Conservation (phyloP, 1,284 basidiomycete genomes). For the Puccinia novopanici region DNA sequence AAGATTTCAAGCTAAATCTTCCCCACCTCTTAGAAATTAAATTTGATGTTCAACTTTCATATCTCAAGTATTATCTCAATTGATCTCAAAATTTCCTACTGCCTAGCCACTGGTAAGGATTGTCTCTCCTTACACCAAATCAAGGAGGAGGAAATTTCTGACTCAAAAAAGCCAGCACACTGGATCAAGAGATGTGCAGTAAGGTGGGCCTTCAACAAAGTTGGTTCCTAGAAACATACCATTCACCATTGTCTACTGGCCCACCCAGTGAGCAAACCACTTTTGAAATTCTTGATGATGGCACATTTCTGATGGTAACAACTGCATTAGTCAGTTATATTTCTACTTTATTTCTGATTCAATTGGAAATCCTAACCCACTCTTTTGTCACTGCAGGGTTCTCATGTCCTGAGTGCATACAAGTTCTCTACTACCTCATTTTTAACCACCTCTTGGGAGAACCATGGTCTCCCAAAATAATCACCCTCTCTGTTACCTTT, state of each 20-base stretch:
- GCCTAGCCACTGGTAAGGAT: conserved; percentile 30
- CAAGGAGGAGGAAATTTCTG: neutral
- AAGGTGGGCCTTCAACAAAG: no score
- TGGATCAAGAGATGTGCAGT: no score
- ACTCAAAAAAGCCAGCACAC: no score
- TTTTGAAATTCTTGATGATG: conserved; percentile 38
- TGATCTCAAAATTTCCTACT: conserved; percentile 16
- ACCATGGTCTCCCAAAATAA: neutral
- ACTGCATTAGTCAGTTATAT: conserved; percentile 11
- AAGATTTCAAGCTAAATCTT: conserved; percentile 2
- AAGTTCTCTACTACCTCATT: conserved; percentile 22
- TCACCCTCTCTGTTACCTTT: conserved; percentile 15
- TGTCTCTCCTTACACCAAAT: conserved; percentile 36
- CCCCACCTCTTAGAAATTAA: conserved; percentile 13
- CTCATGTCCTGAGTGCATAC: conserved; percentile 1
- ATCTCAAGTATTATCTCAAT: no score
- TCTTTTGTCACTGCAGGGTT: conserved; percentile 7
- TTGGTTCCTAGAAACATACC: no score
- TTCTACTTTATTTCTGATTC: neutral
- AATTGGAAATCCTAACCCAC: neutral
- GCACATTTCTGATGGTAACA: conserved; percentile 7
- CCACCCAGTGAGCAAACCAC: conserved; percentile 25
- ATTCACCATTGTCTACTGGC: conserved; percentile 1
- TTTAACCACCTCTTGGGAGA: neutral
- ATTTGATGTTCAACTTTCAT: conserved; percentile 41